These are phyloP conservation scores for Isoetes taiwanensis DNA, from an alignment of 75 land plant species.

Conservation along the genomic window DNA sequence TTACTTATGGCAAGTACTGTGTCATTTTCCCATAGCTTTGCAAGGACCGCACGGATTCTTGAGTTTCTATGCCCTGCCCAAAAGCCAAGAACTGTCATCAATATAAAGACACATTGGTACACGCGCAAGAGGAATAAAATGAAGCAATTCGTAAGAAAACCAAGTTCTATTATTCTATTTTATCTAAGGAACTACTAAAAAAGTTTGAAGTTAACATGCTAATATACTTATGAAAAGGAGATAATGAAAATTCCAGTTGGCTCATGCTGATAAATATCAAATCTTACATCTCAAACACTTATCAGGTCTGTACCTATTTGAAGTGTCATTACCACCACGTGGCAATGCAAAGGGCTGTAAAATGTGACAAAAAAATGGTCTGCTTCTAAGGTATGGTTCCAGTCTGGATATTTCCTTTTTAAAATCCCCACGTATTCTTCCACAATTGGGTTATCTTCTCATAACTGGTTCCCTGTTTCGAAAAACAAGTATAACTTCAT, in stretches of 20 bases:
- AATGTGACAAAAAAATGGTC: slow-evolving; percentile 4
- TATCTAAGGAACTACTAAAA: too few relatives aligned
- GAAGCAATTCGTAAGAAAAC: too few relatives aligned
- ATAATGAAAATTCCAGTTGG: too few relatives aligned
- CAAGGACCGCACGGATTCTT: slow-evolving; percentile 57
- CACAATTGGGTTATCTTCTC: not conserved
- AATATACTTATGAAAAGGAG: too few relatives aligned
- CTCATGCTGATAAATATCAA: too few relatives aligned
- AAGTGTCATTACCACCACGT: not conserved
- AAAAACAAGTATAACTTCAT: too few relatives aligned
- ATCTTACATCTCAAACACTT: not conserved
- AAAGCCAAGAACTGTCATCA: not conserved
- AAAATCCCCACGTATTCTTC: not conserved
- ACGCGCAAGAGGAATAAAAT: not conserved
- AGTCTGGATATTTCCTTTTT: not conserved
- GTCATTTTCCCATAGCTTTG: slow-evolving; percentile 84
- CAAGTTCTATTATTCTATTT: too few relatives aligned
- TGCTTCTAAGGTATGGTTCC: not conserved
- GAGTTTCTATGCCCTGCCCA: slow-evolving; percentile 36
- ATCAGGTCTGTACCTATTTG: not conserved
- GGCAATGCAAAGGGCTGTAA: slow-evolving; percentile 1
- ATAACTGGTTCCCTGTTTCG: not conserved
- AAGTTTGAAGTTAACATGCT: too few relatives aligned
- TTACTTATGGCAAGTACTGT: slow-evolving; percentile 63
- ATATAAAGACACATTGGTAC: not conserved